These are phyloP conservation scores for Colletotrichum spaethianum DNA, from an alignment of 2,329 filamentous ascomycete genomes.

Conservation along the genomic window DNA sequence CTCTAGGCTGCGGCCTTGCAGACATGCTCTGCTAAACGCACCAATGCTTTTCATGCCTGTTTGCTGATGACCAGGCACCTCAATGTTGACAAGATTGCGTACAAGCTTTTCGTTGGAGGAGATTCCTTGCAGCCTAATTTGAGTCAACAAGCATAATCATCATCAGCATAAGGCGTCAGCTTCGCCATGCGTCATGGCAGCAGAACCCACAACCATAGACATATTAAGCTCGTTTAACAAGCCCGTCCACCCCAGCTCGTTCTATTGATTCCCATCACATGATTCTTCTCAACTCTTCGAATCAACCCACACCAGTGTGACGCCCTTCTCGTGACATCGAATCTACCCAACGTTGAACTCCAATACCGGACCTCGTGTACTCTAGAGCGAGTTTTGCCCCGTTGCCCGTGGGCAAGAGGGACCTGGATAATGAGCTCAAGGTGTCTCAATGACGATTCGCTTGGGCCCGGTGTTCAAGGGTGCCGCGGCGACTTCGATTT, in stretches of 20 bases:
- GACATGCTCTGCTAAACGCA: not conserved
- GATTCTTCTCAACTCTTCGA: not conserved
- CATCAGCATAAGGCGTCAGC: not conserved
- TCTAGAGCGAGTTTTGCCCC: conserved; percentile 1
- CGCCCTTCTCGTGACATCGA: not conserved
- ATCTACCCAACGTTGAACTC: not conserved
- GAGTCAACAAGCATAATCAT: conserved; percentile 16
- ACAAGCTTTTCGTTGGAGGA: not conserved
- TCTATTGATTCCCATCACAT: not conserved
- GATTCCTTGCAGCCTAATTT: not conserved
- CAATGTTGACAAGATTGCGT: not conserved
- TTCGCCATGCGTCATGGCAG: not conserved
- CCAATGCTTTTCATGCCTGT: not conserved
- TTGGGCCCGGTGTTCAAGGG: conserved; percentile 56
- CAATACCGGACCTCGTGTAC: not conserved
- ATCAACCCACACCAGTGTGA: not conserved
- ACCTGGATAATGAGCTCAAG: conserved; percentile 28
- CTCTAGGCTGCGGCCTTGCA: not conserved
- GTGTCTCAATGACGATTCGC: conserved; percentile 50
- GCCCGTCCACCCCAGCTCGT: not conserved
- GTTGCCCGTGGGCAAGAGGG: not conserved
- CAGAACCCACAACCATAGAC: not conserved
- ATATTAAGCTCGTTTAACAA: conserved; percentile 25
- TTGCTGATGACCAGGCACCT: conserved; percentile 2
- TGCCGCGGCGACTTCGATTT: conserved; percentile 61